Evolutionary conservation across 805 yeast genomes (phyloP).

Genomic region (Suhomyces sp.): DNA sequence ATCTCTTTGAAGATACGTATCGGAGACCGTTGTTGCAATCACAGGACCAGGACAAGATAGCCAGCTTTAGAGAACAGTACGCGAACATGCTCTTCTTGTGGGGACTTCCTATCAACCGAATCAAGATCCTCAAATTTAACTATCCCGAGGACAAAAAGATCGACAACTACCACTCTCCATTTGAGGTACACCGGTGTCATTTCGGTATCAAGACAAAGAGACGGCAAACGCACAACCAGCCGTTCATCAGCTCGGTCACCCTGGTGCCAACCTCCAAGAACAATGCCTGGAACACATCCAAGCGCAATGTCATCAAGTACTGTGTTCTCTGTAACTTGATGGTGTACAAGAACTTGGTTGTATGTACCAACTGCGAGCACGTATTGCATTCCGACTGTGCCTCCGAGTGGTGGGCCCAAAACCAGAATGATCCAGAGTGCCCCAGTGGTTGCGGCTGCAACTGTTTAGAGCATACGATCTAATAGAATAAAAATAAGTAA

Average conservation of each 20-base stretch:
- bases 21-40: slow-evolving; percentile 40
- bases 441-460: slow-evolving; percentile 84
- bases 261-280: slow-evolving; percentile 19
- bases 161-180: slow-evolving; percentile 14
- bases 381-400: slow-evolving; percentile 79
- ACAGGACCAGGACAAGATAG: slow-evolving; percentile 34
- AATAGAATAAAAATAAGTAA: neutral
- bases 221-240: slow-evolving; percentile 16
- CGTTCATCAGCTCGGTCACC: slow-evolving; percentile 23
- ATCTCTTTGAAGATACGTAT: slow-evolving; percentile 43
- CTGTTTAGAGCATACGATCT: slow-evolving; percentile 42
- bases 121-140: slow-evolving; percentile 74
- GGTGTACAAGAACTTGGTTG: slow-evolving; percentile 57
- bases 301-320: slow-evolving; percentile 29
- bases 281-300: slow-evolving; percentile 32
- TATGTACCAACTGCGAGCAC: slow-evolving; percentile 77
- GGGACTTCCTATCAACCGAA: slow-evolving; percentile 79
- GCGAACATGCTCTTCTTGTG: slow-evolving; percentile 75
- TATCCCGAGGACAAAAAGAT: slow-evolving; percentile 27
- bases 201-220: slow-evolving; percentile 27
- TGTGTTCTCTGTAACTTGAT: slow-evolving; percentile 68
- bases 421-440: slow-evolving; percentile 45
- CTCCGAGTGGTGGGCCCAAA: slow-evolving; percentile 65
- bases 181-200: slow-evolving; percentile 33
- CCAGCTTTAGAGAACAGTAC: slow-evolving; percentile 59